Base-by-base conservation (phyloP, 1,284 basidiomycete species). In the Apiotrichum akiyoshidainum region DNA sequence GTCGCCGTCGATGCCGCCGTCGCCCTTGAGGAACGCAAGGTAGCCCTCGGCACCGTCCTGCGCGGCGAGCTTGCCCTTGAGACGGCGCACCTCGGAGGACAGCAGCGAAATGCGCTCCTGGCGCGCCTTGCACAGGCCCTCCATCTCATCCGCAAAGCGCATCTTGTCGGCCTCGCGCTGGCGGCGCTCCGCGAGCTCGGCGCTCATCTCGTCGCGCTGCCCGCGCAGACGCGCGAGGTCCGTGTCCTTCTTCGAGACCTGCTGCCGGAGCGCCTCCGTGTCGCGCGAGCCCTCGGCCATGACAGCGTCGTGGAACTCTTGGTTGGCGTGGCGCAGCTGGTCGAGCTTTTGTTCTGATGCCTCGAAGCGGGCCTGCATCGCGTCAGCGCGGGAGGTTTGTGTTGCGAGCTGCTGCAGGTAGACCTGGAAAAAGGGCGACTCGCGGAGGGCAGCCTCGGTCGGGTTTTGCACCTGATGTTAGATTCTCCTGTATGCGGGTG, bases 181-280 rank as follows among this genome's bases (percentile, higher is more conserved):
- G 71, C 84, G 86, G 56, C 87, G 82, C 70, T 93, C 90, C 40
- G 81, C 78, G 40, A 92, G 69, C 68, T 95, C 90, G 2, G 87
- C 84, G 14, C 79, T 78, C 47, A 84, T 80, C 61, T 91, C 88
- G 69, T 96, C 92, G 41, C 92, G 85, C 64, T 87, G 83, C 50
- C 88, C 87, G 31, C 93, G 85, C 37, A 96, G 80, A 47, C 93
- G 85, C 17, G 83, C 80, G 58, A 87, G 83, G 64, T 96, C 92
- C 1, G 80, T 76, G 68, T 94, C 89, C 53, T 87, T 85, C 70
- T 87, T 88, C 14, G 49, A 50, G 7, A 72, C 63, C 47, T 74
- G 72, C 40, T 63, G 60, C 8, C 75, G 65, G 11, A 77, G 58
- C 2, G 65, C 53, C 12, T 78, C 76, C 8, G 66, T 61, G 50